Evolutionary conservation across 768 basidiomycete genomes (phyloP).

Genomic region (Mycena belliarum): DNA sequence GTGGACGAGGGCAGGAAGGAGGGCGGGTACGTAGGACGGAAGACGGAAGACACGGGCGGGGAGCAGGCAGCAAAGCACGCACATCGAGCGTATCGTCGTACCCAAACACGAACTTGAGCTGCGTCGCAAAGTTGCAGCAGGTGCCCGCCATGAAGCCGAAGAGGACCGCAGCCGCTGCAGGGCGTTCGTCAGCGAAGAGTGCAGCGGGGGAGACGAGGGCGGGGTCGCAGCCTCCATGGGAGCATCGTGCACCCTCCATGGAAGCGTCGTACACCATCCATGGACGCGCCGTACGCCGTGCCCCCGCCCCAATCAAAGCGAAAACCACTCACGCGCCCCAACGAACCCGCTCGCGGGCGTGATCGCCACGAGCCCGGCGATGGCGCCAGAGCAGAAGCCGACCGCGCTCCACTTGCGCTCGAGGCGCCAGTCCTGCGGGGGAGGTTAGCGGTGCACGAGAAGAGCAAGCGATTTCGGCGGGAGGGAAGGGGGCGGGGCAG

Average conservation of each 20-base stretch:
- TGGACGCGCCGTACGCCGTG: too few species aligned
- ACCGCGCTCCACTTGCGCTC: conserved; percentile 93
- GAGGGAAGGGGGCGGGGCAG: neutral
- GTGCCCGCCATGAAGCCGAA: conserved; percentile 87
- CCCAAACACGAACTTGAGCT: conserved; percentile 79
- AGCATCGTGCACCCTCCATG: too few species aligned
- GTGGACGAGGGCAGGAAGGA: neutral
- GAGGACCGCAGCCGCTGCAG: conserved; percentile 71
- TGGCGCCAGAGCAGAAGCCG: conserved; percentile 94
- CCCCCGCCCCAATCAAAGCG: neutral
- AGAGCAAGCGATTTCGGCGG: too few species aligned
- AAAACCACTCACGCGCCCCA: conserved; percentile 57
- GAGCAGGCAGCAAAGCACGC: conserved; percentile 38
- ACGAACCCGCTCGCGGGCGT: conserved; percentile 82
- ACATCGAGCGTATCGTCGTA: conserved; percentile 86
- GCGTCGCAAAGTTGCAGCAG: conserved; percentile 92
- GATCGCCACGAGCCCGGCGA: conserved; percentile 87
- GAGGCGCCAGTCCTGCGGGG: conserved; percentile 75
- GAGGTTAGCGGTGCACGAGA: neutral
- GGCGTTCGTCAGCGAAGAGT: neutral
- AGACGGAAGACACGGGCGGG: neutral
- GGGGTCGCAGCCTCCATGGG: too few species aligned
- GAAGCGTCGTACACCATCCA: too few species aligned
- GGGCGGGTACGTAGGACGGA: neutral
- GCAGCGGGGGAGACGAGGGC: neutral